A percentile compares a stretch with the other conserved stretches of the same genome.
Conservation (phyloP, 129 eudicot genomes). For the Ambrosia trifida region DNA sequence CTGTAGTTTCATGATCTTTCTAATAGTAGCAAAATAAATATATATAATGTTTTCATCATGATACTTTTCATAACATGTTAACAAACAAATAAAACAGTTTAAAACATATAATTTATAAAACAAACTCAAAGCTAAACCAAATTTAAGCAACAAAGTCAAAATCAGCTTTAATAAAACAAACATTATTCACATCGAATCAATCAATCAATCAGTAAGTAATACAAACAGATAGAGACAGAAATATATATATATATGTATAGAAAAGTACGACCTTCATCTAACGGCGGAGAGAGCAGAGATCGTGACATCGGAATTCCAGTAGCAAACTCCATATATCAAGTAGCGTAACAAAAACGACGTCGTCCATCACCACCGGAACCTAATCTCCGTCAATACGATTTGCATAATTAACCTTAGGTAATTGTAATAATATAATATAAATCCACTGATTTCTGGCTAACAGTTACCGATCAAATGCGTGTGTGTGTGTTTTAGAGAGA, state of each 20-base stretch:
- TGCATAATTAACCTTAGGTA: neutral
- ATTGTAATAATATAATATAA: neutral
- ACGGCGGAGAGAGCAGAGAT: slow-evolving; percentile 36
- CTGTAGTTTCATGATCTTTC: slow-evolving; percentile 7
- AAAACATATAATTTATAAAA: slow-evolving; percentile 3
- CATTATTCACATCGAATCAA: slow-evolving; percentile 2
- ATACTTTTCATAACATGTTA: too few relatives aligned
- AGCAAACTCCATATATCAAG: slow-evolving; percentile 40
- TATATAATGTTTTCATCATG: too few relatives aligned
- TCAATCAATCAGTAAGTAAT: too few relatives aligned
- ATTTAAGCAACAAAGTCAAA: slow-evolving; percentile 24
- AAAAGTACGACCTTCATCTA: slow-evolving; percentile 39
- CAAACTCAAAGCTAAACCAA: neutral
- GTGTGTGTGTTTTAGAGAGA: slow-evolving; percentile 24
- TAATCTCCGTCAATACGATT: slow-evolving; percentile 29
- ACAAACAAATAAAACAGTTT: neutral
- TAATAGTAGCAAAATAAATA: slow-evolving; percentile 11
- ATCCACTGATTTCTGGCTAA: neutral
- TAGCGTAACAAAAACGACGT: slow-evolving; percentile 13
- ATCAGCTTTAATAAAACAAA: slow-evolving; percentile 7
- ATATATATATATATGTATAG: neutral
- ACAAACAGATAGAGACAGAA: neutral
- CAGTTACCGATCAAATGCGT: slow-evolving; percentile 31
- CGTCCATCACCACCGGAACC: slow-evolving; percentile 34
- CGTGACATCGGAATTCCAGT: slow-evolving; percentile 56